Conservation (phyloP, 148 eudicot species). For the Silene latifolia region DNA sequence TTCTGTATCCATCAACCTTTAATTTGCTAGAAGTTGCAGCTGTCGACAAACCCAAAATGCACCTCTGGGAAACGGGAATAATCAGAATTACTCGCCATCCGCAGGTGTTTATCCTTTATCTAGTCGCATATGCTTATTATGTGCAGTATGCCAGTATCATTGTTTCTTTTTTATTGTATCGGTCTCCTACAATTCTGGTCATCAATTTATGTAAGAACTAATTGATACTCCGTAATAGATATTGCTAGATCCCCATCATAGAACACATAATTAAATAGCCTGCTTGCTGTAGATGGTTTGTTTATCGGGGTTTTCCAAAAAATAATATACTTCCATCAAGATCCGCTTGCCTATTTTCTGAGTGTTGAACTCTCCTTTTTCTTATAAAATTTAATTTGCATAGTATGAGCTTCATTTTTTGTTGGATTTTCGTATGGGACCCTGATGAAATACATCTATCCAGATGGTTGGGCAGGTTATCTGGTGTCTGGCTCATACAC, state of each 20-base stretch:
- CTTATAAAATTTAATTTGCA: not conserved
- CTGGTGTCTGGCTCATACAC: conserved; percentile 97
- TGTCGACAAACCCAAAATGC: conserved; percentile 96
- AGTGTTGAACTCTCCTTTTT: not conserved
- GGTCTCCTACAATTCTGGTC: not conserved
- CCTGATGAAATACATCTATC: conserved; percentile 3
- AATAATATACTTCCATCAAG: not conserved
- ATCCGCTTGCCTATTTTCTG: not conserved
- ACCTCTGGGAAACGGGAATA: conserved; percentile 99
- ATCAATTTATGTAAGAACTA: not conserved
- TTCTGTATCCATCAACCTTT: conserved; percentile 94
- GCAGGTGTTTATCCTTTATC: conserved; percentile 48
- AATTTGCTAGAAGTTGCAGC: conserved; percentile 97
- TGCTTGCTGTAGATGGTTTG: not conserved
- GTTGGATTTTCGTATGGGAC: not conserved
- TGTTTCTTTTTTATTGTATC: not conserved
- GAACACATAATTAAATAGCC: not conserved
- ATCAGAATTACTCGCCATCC: conserved; percentile 99
- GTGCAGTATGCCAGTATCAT: not conserved
- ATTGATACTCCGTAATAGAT: conserved; percentile 1
- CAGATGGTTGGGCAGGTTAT: conserved; percentile 98
- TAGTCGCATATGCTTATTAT: not conserved
- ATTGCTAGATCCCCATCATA: not conserved
- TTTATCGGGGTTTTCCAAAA: not conserved
- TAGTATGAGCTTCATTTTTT: not conserved